These are phyloP conservation scores for Sphaerostilbella broomeana DNA, from an alignment of 2,329 filamentous ascomycete genomes.

Conservation along the genomic window DNA sequence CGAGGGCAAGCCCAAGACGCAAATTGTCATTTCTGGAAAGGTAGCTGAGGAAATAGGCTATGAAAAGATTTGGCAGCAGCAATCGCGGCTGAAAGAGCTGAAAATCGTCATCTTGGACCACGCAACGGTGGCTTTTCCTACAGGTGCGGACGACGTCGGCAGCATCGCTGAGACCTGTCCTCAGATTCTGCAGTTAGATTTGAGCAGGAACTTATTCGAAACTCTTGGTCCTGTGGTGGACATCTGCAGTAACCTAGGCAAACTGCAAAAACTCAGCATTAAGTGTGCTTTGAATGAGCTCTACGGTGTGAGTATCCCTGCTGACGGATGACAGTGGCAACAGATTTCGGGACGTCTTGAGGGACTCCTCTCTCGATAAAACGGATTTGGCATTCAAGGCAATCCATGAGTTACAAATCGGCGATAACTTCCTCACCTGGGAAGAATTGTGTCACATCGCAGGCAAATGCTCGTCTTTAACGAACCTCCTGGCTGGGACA, in stretches of 20 bases:
- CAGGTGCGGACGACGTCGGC: conserved; percentile 25
- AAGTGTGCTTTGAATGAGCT: conserved; percentile 49
- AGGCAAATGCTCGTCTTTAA: conserved; percentile 46
- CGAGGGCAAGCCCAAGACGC: conserved; percentile 31
- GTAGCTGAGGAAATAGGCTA: conserved; percentile 91
- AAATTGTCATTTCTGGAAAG: conserved; percentile 69
- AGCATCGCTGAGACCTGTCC: conserved; percentile 50
- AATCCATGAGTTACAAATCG: conserved; percentile 56
- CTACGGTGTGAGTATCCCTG: background rate
- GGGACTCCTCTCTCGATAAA: conserved; percentile 23
- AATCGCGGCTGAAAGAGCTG: conserved; percentile 71
- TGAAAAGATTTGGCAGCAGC: conserved; percentile 78
- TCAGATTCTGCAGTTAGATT: conserved; percentile 69
- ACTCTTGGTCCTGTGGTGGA: conserved; percentile 57
- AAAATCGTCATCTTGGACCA: conserved; percentile 78
- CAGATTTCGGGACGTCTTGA: conserved; percentile 49
- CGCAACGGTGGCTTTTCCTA: conserved; percentile 48
- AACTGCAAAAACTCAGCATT: conserved; percentile 59
- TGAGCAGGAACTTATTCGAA: conserved; percentile 78
- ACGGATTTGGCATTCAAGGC: conserved; percentile 38
- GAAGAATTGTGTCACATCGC: conserved; percentile 52
- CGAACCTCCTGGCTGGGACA: conserved; percentile 45
- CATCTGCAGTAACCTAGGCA: conserved; percentile 65
- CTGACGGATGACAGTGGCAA: conserved; percentile 57
- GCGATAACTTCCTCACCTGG: conserved; percentile 62